Base-by-base conservation (phyloP, 2,329 filamentous ascomycete genomes). In the Didymella lethalis region DNA sequence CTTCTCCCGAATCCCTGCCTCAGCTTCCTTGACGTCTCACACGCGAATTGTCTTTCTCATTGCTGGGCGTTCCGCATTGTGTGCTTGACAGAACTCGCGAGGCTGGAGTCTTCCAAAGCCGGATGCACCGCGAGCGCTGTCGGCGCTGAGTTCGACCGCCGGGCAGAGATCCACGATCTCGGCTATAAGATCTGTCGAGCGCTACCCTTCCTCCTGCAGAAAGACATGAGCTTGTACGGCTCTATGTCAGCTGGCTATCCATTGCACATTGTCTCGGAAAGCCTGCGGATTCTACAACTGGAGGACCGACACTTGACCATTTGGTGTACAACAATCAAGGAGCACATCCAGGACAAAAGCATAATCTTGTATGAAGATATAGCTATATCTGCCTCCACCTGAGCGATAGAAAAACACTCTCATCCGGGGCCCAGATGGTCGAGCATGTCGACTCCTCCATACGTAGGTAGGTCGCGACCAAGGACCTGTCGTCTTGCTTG, bases 241-340 rank as follows among this genome's bases (percentile, higher is more conserved):
- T 57, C 54, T 12, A 48, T 52, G 48, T 57, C 48, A 48, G 48
- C 44, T 28, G 43, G 20, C 2, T 57, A 44, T 6, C 43, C 54
- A 11, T 31, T 57, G 18, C 36, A 57, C 7, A 34, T 53, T 18
- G 49, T 53, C 14, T 58, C 31, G n/a, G 49, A 53, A 29, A 58
- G 49, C 31, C 14, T 53, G n/a, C 38, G 44, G 29, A 45, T 14
- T 4, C 14, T 53, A n/a, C 44, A 25, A 20, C 7, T 38, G 36
- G 7, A 45, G 31, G 38, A 48, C 18, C n/a, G 7, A 10, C 12
- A 8, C 31, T 20, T 58, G n/a, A 26, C 2, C 2, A n/a, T 11
- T 45, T 58, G 48, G 48, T 34, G 25, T 28, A 40, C n/a, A 25
- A 29, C 49, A 25, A 49, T 53, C 25, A 40, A 48, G 18, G 36